Evolutionary conservation across 352 stramenopile species (phyloP), one percentile per base, ranked within the genome.

Genomic region (Phytopythium ostracodes): DNA sequence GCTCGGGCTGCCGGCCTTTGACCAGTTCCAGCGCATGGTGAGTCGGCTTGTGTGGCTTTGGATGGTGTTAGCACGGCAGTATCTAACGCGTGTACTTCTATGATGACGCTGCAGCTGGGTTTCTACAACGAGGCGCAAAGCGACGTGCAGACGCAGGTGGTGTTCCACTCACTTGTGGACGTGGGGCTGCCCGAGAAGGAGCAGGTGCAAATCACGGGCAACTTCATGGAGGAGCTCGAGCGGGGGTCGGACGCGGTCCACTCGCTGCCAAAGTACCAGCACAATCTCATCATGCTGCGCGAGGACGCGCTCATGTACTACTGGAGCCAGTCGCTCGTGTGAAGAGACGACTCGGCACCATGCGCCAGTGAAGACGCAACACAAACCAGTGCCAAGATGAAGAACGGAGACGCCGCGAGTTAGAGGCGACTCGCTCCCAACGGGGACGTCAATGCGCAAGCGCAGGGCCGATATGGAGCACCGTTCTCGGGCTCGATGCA

Each of bases 281-380:
- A 92, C 75, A 92, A 91, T 61, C 70, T 94, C 62, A 77, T 91
- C 49, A 83, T 91, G 73, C 65, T 94, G 53, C 85, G 84, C 18
- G 85, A 94, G 60, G 81, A 94, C 62, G 85, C 85, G 24, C 71
- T 94, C 59, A 92, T 94, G 85, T 92, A 85, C 59, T 92, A 91
- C 63, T 94, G 85, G 85, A 94, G 83, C 67, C 83, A 92, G 72
- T 92, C 80, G 51, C 69, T 92, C 36, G 72, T 79, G 65, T 79
- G 59, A 79, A 51, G 44, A 31, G 42, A 15, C 42, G 42, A 49
- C 42, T 11, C 3, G 18, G 4, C 12, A 44, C 38, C 42, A 22
- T 49, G 4, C 6, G 12, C 20, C 20, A 25, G 3, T 20, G 17
- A 49, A 11, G 18, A 49, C 31, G 22, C 0, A 51, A 17, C n/a